Evolutionary conservation across 345 rosid species (phyloP), one percentile per base, ranked within the genome.

Genomic region (Stellera chamaejasme): DNA sequence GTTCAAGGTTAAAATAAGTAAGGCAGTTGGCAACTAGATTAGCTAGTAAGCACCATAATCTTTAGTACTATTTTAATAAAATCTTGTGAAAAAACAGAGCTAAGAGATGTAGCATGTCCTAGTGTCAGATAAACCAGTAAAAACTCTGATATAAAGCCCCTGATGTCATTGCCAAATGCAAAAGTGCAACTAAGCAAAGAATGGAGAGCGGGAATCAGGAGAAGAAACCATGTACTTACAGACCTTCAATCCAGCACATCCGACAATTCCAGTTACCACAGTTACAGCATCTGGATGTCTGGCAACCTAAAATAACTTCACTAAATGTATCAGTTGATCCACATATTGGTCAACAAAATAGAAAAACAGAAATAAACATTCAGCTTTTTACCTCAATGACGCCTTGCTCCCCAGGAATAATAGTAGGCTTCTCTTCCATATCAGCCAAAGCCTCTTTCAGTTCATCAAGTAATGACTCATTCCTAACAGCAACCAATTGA

Each of bases 161-260:
- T 5, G 5, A 32, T 32, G 39, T 32, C 39, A 32, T 2, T 32
- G 39, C 3, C 39, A 32, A 4, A 32, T 32, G 39, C 23, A 32
- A 32, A 32, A 32, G 9, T 32, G 39, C 39, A 32, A 3, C 39
- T 32, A 44, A 15, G 16, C 19, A 27, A 41, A 49, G 56, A 47
- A 9, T 14, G 28, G 39, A 14, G 2, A 11, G 9, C n/a, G 13
- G 14, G 4, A 65, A 48, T 57, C 32, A 43, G 15, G 39, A 32
- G 9, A 32, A 19, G 16, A 2, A 25, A 56, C 9, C 26, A 27
- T 4, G 36, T n/a, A 9, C 25, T 0, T n/a, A 9, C 2, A 36
- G 75, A 81, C 97, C 88, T 83, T 84, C 25, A 93, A 79, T 66
- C 99, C 99, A 1, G 99, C 99, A 71, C 99, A 93, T 53, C 99